Evolutionary conservation across 306 rosid species (phyloP).

Genomic region (Sesbania bispinosa): DNA sequence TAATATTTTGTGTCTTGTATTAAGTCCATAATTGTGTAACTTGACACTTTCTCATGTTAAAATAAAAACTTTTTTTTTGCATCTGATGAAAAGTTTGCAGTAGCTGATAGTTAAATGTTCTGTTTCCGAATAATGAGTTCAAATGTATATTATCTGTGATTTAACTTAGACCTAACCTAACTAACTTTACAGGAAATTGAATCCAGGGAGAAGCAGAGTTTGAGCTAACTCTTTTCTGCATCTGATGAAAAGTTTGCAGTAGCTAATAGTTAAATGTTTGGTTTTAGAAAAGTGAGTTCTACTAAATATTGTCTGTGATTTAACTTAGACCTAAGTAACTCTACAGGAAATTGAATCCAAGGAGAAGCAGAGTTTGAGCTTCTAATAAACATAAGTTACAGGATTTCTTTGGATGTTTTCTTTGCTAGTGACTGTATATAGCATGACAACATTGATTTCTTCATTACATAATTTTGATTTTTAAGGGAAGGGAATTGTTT

Average conservation of each 20-base stretch:
- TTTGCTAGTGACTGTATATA: conserved; percentile 2
- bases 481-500: not conserved
- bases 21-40: not conserved
- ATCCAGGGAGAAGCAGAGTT: not conserved
- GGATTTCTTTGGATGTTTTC: conserved; percentile 1
- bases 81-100: not conserved
- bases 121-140: conserved; percentile 10
- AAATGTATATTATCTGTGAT: not conserved
- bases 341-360: not conserved
- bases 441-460: not conserved
- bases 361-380: conserved; percentile 4
- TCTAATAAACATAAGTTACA: not conserved
- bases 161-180: not conserved
- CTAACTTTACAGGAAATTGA: not conserved
- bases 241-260: not conserved
- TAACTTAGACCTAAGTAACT: not conserved
- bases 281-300: conserved; percentile 8
- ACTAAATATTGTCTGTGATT: not conserved
- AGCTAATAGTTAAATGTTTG: not conserved
- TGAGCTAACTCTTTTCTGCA: not conserved
- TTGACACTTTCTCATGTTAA: not conserved
- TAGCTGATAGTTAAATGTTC: not conserved
- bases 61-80: not conserved
- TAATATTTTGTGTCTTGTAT: conserved; percentile 18
- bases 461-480: not conserved